Percentiles rank a stretch among this genome's conserved stretches.
Conservation (phyloP, 768 basidiomycete genomes). For the Serendipita sp. region DNA sequence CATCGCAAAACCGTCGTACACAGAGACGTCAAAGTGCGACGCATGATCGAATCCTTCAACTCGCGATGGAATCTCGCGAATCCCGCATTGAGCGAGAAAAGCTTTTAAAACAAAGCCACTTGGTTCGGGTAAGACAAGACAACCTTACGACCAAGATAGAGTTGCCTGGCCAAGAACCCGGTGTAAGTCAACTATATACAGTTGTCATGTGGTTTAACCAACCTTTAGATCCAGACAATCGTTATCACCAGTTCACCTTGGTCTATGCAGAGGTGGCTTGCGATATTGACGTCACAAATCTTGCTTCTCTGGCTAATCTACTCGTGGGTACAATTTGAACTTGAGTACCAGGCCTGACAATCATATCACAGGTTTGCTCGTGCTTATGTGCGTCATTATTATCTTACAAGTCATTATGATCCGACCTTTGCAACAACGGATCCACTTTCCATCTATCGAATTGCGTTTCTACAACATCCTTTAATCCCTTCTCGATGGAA, state of each 20-base stretch:
- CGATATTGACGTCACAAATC: too few species aligned
- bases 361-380: background rate
- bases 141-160: background rate
- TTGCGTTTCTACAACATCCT: background rate
- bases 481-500: background rate
- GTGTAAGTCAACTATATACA: background rate
- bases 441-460: background rate
- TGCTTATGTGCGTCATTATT: constrained; percentile 1
- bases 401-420: constrained; percentile 1
- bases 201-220: too few species aligned
- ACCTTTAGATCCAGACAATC: too few species aligned
- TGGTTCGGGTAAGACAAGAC: background rate
- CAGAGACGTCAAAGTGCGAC: background rate
- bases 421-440: background rate
- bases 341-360: background rate
- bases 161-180: background rate
- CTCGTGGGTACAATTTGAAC: background rate
- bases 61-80: background rate
- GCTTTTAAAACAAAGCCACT: background rate
- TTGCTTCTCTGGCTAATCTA: background rate
- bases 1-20: background rate
- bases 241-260: too few species aligned
- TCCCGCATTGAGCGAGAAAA: constrained; percentile 1
- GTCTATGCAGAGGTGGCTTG: too few species aligned
- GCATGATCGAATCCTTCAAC: background rate